Percentiles rank a stretch among this genome's conserved stretches.
These are phyloP conservation scores for Grosmannia clavigera DNA, from an alignment of 2,329 filamentous ascomycete species.

Conservation along the genomic window DNA sequence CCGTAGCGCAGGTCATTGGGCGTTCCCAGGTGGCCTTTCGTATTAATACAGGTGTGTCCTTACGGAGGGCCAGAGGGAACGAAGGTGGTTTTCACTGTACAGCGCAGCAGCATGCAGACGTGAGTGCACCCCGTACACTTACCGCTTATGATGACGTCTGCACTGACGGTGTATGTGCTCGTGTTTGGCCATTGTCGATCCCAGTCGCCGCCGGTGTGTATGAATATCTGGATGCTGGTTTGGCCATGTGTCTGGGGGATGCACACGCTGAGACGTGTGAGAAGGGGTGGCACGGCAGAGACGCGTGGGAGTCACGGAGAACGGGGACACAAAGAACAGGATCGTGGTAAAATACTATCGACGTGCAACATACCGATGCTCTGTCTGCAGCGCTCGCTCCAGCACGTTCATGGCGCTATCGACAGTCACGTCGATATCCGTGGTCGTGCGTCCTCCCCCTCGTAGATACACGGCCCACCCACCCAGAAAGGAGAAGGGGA, in stretches of 20 bases:
- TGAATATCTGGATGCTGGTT: slow-evolving; percentile 9
- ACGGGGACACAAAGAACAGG: not conserved
- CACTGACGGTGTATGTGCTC: slow-evolving; percentile 3
- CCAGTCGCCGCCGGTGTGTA: slow-evolving; percentile 9
- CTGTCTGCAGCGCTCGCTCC: slow-evolving; percentile 1
- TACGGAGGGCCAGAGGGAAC: not conserved
- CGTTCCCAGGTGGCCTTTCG: slow-evolving; percentile 7
- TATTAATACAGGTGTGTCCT: not conserved
- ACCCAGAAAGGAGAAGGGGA: slow-evolving; percentile 9
- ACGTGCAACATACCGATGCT: slow-evolving; percentile 3
- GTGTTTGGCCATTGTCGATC: slow-evolving; percentile 2
- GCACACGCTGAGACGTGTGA: slow-evolving; percentile 5
- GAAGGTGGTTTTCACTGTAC: not conserved
- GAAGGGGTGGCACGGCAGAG: not conserved
- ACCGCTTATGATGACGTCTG: slow-evolving; percentile 9
- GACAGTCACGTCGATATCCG: slow-evolving; percentile 9
- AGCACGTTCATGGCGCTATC: slow-evolving; percentile 3
- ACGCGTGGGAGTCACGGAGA: not conserved
- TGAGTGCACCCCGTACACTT: not conserved
- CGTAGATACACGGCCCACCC: slow-evolving; percentile 11
- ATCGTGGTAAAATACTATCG: not conserved
- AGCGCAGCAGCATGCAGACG: not conserved
- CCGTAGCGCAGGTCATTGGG: slow-evolving; percentile 6
- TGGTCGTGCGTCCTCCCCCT: slow-evolving; percentile 4
- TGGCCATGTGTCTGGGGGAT: slow-evolving; percentile 7